Evolutionary conservation across 2,329 filamentous ascomycete genomes (phyloP).

Genomic region (Corniculantispora saksenae): DNA sequence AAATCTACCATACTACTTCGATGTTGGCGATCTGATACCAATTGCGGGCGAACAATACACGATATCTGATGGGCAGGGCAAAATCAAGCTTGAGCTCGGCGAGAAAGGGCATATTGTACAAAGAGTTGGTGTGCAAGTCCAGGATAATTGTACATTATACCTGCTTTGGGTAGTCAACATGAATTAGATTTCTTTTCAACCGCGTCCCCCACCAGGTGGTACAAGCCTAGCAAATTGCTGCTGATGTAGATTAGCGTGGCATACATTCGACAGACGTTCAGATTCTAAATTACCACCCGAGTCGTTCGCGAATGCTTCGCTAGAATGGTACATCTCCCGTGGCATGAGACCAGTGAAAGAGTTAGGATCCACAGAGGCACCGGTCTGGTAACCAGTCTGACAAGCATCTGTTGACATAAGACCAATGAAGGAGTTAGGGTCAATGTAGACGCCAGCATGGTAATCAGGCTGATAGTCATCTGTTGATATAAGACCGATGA

Average conservation of each 20-base stretch:
- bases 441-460: not conserved
- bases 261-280: not conserved
- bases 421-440: not conserved
- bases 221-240: not conserved
- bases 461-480: not conserved
- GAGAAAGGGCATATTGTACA: conserved; percentile 1
- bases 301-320: not conserved
- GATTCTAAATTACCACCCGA: not conserved
- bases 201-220: not conserved
- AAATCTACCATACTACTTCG: not conserved
- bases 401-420: not conserved
- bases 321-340: not conserved
- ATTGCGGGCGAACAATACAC: not conserved
- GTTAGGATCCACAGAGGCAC: not conserved
- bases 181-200: not conserved
- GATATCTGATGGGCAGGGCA: not conserved
- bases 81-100: not conserved
- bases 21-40: not conserved
- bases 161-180: not conserved
- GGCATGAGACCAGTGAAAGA: not conserved
- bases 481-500: not conserved
- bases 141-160: conserved; percentile 1
- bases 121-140: not conserved
- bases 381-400: not conserved
- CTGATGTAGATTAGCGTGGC: not conserved